Conservation (phyloP, 2,329 filamentous ascomycete species). For the Xylariaceae sp. region DNA sequence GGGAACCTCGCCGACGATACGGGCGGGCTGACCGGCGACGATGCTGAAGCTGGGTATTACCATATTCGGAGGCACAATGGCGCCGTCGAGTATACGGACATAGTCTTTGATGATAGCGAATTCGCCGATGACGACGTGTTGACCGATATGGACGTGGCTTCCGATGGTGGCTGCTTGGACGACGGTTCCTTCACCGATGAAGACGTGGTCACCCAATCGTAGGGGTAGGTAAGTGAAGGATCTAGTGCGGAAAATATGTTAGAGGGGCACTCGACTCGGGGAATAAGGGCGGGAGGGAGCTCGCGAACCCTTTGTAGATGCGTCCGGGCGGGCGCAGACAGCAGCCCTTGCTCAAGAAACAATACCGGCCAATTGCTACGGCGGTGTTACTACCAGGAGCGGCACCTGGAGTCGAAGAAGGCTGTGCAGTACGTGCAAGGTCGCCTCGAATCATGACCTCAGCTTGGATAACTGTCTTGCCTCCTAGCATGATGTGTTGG, state of each 20-base stretch:
- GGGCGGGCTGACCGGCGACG: constrained; percentile 82
- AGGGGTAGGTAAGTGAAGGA: constrained; percentile 84
- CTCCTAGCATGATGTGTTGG: constrained; percentile 96
- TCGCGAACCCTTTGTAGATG: constrained; percentile 72
- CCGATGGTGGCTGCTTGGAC: constrained; percentile 85
- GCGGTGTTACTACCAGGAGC: constrained; percentile 65
- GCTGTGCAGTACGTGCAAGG: constrained; percentile 66
- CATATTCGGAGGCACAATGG: constrained; percentile 85
- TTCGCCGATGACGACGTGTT: constrained; percentile 77
- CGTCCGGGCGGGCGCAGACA: constrained; percentile 84
- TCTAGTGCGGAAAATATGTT: constrained; percentile 40
- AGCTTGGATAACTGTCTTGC: constrained; percentile 93
- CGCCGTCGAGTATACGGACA: constrained; percentile 83
- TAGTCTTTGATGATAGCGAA: constrained; percentile 95
- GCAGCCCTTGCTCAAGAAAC: constrained; percentile 80
- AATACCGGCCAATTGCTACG: constrained; percentile 90
- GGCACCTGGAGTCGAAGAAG: constrained; percentile 48
- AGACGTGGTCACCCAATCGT: constrained; percentile 93
- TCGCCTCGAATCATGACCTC: constrained; percentile 95
- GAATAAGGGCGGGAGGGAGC: constrained; percentile 20
- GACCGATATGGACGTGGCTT: constrained; percentile 85
- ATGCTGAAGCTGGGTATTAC: constrained; percentile 92
- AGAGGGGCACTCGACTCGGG: background rate
- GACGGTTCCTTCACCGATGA: constrained; percentile 76
- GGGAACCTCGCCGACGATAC: constrained; percentile 81